Conservation (phyloP, 164 flowering plant genomes). For the Tetracentron sinense region DNA sequence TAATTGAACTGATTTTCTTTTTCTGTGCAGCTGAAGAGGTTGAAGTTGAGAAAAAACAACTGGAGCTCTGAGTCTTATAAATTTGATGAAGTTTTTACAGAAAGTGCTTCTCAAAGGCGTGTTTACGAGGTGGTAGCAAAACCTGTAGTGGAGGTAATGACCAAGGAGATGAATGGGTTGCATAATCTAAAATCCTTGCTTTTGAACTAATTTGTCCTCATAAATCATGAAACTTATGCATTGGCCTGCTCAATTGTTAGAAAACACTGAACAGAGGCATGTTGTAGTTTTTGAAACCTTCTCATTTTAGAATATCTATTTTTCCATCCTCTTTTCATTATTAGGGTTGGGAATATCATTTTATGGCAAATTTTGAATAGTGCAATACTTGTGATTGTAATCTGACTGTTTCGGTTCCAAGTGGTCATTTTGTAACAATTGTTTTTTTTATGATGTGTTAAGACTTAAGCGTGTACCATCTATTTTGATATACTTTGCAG, state of each 20-base stretch:
- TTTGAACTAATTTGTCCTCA: neutral
- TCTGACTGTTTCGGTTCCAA: no score
- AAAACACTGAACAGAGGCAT: neutral
- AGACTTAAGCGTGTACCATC: slow-evolving; percentile 5
- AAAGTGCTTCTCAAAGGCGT: slow-evolving; percentile 85
- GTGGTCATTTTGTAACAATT: slow-evolving; percentile 8
- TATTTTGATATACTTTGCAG: slow-evolving; percentile 50
- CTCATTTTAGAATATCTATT: neutral
- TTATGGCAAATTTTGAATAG: no score
- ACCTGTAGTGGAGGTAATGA: slow-evolving; percentile 84
- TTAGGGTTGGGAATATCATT: no score
- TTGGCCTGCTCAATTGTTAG: neutral
- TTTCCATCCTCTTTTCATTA: no score
- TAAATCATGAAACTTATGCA: no score
- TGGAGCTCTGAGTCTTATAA: slow-evolving; percentile 83
- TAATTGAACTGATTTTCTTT: neutral
- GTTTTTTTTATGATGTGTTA: no score
- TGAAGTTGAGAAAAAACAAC: slow-evolving; percentile 74
- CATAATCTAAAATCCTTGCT: neutral
- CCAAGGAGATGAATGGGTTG: neutral
- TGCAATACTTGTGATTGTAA: no score
- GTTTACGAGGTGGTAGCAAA: slow-evolving; percentile 89
- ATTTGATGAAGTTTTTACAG: slow-evolving; percentile 89
- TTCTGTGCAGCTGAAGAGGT: slow-evolving; percentile 64
- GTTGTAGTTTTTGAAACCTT: neutral